Conservation (phyloP, 2,329 filamentous ascomycete species). For the Ophiostoma ips region DNA sequence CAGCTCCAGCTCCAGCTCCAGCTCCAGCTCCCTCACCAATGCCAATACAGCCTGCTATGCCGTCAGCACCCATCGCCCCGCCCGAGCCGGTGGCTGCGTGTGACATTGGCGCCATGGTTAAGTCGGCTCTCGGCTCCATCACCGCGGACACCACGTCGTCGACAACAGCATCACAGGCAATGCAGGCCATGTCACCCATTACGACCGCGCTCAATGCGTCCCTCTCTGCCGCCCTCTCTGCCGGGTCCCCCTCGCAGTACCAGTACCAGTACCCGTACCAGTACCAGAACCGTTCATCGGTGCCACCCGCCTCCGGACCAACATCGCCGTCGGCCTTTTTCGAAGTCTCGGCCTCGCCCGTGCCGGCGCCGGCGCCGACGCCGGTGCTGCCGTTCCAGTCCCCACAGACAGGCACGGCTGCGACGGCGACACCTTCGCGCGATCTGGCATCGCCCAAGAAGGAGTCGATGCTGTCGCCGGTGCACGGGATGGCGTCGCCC, state of each 20-base stretch:
- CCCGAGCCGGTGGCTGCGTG: not conserved
- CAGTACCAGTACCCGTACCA: not conserved
- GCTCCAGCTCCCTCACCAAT: not conserved
- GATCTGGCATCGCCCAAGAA: not conserved
- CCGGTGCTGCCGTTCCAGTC: not conserved
- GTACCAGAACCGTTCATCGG: not conserved
- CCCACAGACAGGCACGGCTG: not conserved
- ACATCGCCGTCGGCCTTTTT: not conserved
- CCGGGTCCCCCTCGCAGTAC: not conserved
- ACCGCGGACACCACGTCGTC: not conserved
- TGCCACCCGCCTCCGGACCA: not conserved
- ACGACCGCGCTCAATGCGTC: not conserved
- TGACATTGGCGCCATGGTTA: conserved; percentile 20
- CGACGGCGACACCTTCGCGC: not conserved
- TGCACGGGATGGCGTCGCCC: conserved; percentile 11
- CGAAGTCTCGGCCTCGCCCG: not conserved
- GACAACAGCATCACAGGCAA: not conserved
- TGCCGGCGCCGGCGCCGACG: not conserved
- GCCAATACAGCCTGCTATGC: not conserved
- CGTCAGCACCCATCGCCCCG: too few relatives aligned
- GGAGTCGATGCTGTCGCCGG: conserved; percentile 1
- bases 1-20: not conserved
- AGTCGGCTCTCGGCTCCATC: conserved; percentile 18
- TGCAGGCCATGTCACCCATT: not conserved
- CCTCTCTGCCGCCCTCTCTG: not conserved